These are phyloP conservation scores for Ganoderma leucocontextum DNA, from an alignment of 1,284 basidiomycete species.

Conservation along the genomic window DNA sequence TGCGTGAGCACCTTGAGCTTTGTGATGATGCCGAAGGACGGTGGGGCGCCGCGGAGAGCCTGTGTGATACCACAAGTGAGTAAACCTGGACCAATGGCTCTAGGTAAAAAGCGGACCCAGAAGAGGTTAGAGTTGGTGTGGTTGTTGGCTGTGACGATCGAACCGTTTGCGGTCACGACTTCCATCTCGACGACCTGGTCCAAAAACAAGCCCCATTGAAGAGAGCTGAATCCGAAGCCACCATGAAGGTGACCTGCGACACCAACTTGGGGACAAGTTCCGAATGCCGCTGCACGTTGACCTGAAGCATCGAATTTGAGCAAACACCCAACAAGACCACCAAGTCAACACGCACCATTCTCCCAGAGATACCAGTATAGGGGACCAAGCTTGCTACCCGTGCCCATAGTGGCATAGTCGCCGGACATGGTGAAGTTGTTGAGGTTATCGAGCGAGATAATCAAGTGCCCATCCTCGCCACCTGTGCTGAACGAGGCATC, in stretches of 20 bases:
- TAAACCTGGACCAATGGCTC: background rate
- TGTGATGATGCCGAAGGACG: constrained; percentile 6
- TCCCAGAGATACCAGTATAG: constrained; percentile 10
- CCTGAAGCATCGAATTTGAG: background rate
- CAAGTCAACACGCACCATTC: background rate
- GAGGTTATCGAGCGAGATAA: constrained; percentile 8
- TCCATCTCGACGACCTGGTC: constrained; percentile 13
- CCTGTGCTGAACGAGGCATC: constrained; percentile 10
- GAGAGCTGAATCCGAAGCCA: constrained; percentile 2
- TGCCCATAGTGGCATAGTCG: constrained; percentile 1
- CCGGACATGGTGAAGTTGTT: background rate
- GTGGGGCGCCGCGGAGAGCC: constrained; percentile 10
- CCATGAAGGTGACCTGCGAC: constrained; percentile 9
- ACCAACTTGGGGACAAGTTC: constrained; percentile 8
- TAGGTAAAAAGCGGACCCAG: constrained; percentile 37
- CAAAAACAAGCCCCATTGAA: constrained; percentile 1
- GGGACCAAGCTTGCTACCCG: constrained; percentile 8
- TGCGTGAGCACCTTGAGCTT: constrained; percentile 6
- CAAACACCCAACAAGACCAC: background rate
- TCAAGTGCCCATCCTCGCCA: constrained; percentile 2
- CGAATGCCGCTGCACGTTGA: constrained; percentile 3
- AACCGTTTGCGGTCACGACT: constrained; percentile 58
- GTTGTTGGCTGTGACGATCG: constrained; percentile 51
- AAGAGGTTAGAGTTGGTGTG: constrained; percentile 47
- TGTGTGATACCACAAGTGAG: background rate